These are phyloP conservation scores for Leavenworthia alabamica DNA, from an alignment of 345 rosid species.

Conservation along the genomic window DNA sequence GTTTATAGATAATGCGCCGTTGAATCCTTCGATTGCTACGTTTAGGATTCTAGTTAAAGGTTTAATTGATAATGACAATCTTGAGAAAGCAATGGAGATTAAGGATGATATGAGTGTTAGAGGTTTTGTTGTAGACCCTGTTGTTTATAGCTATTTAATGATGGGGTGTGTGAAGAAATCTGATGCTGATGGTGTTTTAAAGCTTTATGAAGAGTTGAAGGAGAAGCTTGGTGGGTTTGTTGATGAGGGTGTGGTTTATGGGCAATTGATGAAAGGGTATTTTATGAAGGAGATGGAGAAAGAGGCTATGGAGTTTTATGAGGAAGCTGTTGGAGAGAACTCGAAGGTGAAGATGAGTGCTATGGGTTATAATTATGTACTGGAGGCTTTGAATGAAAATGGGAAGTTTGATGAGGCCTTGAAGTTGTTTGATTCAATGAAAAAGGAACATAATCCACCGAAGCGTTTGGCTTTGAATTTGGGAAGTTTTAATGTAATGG, in stretches of 20 bases:
- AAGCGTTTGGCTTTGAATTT: slow-evolving; percentile 52
- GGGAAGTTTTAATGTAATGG: slow-evolving; percentile 87
- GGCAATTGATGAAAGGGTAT: slow-evolving; percentile 70
- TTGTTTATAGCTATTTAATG: slow-evolving; percentile 71
- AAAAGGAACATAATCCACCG: slow-evolving; percentile 63
- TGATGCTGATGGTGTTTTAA: slow-evolving; percentile 54
- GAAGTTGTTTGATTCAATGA: slow-evolving; percentile 63
- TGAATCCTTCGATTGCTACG: slow-evolving; percentile 70
- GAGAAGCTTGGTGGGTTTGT: slow-evolving; percentile 65
- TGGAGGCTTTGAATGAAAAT: slow-evolving; percentile 68
- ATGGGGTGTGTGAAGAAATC: slow-evolving; percentile 44
- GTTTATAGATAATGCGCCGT: slow-evolving; percentile 54
- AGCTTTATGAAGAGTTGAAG: slow-evolving; percentile 67
- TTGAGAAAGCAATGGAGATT: slow-evolving; percentile 77
- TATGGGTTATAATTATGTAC: slow-evolving; percentile 56
- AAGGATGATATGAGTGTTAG: slow-evolving; percentile 66
- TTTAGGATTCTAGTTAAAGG: slow-evolving; percentile 73
- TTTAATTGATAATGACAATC: slow-evolving; percentile 62
- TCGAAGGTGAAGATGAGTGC: slow-evolving; percentile 63
- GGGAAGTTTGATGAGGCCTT: slow-evolving; percentile 71
- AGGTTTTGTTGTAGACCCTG: slow-evolving; percentile 56
- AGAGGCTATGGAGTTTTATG: slow-evolving; percentile 74
- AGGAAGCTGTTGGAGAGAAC: slow-evolving; percentile 44
- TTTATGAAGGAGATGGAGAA: slow-evolving; percentile 67
- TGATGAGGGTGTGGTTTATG: slow-evolving; percentile 76